Evolutionary conservation across 768 basidiomycete genomes (phyloP), one percentile per base, ranked within the genome.

Genomic region (Lentinula lateritia): DNA sequence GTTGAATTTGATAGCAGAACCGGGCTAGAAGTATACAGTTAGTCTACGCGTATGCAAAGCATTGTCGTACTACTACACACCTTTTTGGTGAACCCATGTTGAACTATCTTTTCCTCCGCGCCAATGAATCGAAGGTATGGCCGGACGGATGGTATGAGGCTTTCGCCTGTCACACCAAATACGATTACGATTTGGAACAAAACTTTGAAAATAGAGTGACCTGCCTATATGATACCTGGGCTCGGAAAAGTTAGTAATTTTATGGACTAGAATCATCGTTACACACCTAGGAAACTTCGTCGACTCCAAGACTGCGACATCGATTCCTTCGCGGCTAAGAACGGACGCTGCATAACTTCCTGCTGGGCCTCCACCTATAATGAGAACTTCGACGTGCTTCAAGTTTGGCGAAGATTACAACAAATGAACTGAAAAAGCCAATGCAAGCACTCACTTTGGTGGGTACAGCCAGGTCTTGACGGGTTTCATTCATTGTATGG

Each of bases 1-100:
- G 66, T 85, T 85, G 67, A 86, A 83, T 70, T 86, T 86, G 63
- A 86, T 81, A 28, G 83, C 83, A 63, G 85, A 82, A 38, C 84
- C 85, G 52, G 83, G 84, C 84, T 86, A 64, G 18, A 52, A 60
- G 20, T 41, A 32, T 45, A 36, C 36, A 34, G 56, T 64, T 55
- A 38, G 36, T 53, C 58, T 57, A 63, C 43, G 41, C 55, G 18
- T 9, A 58, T 46, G 58, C 13, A 18, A 16, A 18, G 12, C 52
- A 20, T 32, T 35, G 15, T 62, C 59, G 12, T 10, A 32, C 23
- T 18, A 41, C 23, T 41, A 61, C 57, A 50, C 60, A 81, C 85
- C 78, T 86, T 87, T 57, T 68, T 69, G 10, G 75, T 66, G 64
- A 87, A 86, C 0, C 84, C 84, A 66, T 81, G 70, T 41, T 72